These are phyloP conservation scores for Zymoseptoria tritici DNA, from an alignment of 2,329 filamentous ascomycete species.

Conservation along the genomic window DNA sequence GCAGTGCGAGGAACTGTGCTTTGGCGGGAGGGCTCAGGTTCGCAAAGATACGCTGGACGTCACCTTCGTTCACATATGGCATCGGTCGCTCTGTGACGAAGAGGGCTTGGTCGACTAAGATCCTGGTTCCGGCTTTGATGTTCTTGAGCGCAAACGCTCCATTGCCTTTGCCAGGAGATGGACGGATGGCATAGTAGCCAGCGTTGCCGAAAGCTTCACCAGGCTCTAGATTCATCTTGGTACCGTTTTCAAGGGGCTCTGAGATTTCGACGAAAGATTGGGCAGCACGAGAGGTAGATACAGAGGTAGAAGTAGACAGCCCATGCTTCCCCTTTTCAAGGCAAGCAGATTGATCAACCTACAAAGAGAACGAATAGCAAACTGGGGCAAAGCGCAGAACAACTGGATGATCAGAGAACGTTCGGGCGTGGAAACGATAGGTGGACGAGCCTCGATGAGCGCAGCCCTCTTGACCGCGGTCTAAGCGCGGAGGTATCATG, in stretches of 20 bases:
- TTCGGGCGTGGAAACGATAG: neutral
- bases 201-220: neutral
- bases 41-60: neutral
- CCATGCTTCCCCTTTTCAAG: neutral
- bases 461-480: too few relatives aligned
- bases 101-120: slow-evolving; percentile 3
- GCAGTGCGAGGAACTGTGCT: neutral
- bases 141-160: slow-evolving; percentile 2
- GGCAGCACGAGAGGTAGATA: neutral
- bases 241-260: neutral
- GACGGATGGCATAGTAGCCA: neutral
- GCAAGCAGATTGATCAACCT: neutral
- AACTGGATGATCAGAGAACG: neutral
- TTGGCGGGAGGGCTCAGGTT: neutral
- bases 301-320: neutral
- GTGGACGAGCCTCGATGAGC: too few relatives aligned
- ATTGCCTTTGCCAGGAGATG: neutral
- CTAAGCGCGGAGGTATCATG: too few relatives aligned
- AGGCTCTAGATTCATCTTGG: neutral
- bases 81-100: neutral
- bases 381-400: neutral
- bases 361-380: neutral
- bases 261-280: neutral
- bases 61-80: neutral
- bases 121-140: slow-evolving; percentile 3